These are phyloP conservation scores for Quercus gilva DNA, from an alignment of 306 rosid species.

Conservation along the genomic window DNA sequence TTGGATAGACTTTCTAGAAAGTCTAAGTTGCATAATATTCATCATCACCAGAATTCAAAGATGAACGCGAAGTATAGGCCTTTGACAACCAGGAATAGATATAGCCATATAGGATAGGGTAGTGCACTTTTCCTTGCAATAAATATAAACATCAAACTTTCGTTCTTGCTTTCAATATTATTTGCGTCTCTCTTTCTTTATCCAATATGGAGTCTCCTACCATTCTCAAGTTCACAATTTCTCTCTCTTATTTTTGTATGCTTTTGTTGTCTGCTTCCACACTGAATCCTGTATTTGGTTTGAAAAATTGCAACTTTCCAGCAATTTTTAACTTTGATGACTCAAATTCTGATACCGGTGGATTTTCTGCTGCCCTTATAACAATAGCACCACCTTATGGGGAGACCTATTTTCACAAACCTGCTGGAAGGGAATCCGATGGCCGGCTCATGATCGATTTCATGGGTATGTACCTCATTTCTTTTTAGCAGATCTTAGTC, in stretches of 20 bases:
- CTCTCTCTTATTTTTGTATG: neutral
- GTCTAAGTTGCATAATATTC: too few relatives aligned
- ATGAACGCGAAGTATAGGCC: neutral
- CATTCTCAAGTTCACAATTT: neutral
- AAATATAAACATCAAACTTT: neutral
- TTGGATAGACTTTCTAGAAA: too few relatives aligned
- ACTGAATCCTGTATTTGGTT: slow-evolving; percentile 7
- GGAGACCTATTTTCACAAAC: slow-evolving; percentile 39
- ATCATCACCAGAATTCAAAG: neutral
- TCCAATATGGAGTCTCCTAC: neutral
- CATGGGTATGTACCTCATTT: slow-evolving; percentile 26
- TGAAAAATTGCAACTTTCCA: slow-evolving; percentile 31
- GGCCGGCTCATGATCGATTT: slow-evolving; percentile 48
- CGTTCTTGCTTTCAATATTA: neutral
- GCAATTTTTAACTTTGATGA: slow-evolving; percentile 58
- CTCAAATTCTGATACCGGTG: slow-evolving; percentile 57
- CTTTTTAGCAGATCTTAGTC: slow-evolving; percentile 7
- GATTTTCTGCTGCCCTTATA: slow-evolving; percentile 25
- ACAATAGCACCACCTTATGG: slow-evolving; percentile 37
- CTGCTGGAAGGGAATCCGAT: slow-evolving; percentile 42
- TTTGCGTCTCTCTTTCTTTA: neutral
- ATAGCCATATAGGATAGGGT: neutral
- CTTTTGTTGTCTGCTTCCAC: neutral
- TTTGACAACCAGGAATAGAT: neutral
- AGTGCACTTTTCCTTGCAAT: neutral